Conservation (phyloP, 148 eudicot genomes). For the Linanthus parryae region DNA sequence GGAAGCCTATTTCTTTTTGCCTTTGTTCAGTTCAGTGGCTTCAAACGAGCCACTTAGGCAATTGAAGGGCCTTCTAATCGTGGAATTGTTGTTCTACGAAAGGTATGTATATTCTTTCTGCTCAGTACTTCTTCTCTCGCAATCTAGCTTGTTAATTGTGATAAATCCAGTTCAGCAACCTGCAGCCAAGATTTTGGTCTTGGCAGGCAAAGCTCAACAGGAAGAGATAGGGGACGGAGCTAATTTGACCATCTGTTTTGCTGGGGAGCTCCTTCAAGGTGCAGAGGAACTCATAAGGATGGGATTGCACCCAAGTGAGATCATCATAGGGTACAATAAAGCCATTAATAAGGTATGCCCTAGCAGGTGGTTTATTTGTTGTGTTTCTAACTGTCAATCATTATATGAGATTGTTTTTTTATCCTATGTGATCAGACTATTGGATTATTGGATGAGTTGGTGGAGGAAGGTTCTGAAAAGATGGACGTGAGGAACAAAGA, state of each 20-base stretch:
- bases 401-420: not conserved
- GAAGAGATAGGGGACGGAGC: conserved; percentile 98
- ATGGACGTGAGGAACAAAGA: conserved; percentile 91
- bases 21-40: too few relatives aligned
- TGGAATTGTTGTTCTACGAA: too few relatives aligned
- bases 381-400: not conserved
- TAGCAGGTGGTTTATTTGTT: not conserved
- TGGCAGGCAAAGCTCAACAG: conserved; percentile 91
- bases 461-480: conserved; percentile 70
- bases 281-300: conserved; percentile 92
- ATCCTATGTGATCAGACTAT: conserved; percentile 43
- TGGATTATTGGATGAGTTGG: conserved; percentile 65
- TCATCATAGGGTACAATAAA: conserved; percentile 73
- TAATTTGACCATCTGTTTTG: conserved; percentile 82
- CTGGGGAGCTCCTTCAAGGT: conserved; percentile 84
- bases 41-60: too few relatives aligned
- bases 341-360: conserved; percentile 68
- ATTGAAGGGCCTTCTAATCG: too few relatives aligned
- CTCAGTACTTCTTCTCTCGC: too few relatives aligned
- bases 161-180: conserved; percentile 99
- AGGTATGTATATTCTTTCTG: too few relatives aligned
- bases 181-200: conserved; percentile 90
- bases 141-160: too few relatives aligned
- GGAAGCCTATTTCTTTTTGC: too few relatives aligned
- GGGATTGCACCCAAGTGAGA: conserved; percentile 96